Conservation (phyloP, 768 basidiomycete genomes). For the Auriculariales sp. region DNA sequence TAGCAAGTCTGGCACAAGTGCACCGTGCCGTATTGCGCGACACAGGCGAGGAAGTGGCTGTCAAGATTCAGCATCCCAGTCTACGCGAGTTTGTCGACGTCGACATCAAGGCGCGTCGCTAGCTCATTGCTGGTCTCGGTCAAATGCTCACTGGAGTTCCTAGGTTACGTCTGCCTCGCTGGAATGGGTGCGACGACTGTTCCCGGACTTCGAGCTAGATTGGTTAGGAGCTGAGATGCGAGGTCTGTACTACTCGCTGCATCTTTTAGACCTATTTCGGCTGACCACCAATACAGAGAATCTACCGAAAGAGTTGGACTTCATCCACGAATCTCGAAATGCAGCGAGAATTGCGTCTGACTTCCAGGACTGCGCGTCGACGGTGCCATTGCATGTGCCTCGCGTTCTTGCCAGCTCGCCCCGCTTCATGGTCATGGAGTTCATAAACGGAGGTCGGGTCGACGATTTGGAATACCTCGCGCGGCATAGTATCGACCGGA, state of each 20-base stretch:
- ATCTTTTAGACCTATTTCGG: too few relatives aligned
- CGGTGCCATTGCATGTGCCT: slow-evolving; percentile 64
- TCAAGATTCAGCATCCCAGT: slow-evolving; percentile 92
- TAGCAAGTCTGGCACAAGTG: slow-evolving; percentile 81
- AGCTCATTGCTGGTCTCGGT: background rate
- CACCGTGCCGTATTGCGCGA: slow-evolving; percentile 49
- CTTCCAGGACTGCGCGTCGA: slow-evolving; percentile 55
- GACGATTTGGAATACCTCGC: slow-evolving; percentile 80
- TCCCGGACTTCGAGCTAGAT: slow-evolving; percentile 90
- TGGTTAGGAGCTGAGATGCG: slow-evolving; percentile 95
- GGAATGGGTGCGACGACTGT: slow-evolving; percentile 84
- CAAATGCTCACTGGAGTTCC: slow-evolving; percentile 11
- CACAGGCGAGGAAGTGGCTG: slow-evolving; percentile 66
- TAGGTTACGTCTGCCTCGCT: slow-evolving; percentile 25
- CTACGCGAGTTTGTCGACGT: slow-evolving; percentile 83
- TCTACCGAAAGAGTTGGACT: slow-evolving; percentile 89
- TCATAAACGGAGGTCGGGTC: slow-evolving; percentile 74
- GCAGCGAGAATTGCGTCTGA: slow-evolving; percentile 55
- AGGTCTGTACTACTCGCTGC: too few relatives aligned
- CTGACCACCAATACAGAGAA: too few relatives aligned
- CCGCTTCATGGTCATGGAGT: slow-evolving; percentile 90
- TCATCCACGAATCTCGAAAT: slow-evolving; percentile 78
- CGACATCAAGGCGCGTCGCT: slow-evolving; percentile 57
- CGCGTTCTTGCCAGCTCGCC: slow-evolving; percentile 64
- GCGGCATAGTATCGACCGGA: slow-evolving; percentile 73